Percentiles rank a stretch among this genome's conserved stretches.
Evolutionary conservation across 495 filamentous ascomycete species (phyloP).

Genomic region (Talaromyces ruber): DNA sequence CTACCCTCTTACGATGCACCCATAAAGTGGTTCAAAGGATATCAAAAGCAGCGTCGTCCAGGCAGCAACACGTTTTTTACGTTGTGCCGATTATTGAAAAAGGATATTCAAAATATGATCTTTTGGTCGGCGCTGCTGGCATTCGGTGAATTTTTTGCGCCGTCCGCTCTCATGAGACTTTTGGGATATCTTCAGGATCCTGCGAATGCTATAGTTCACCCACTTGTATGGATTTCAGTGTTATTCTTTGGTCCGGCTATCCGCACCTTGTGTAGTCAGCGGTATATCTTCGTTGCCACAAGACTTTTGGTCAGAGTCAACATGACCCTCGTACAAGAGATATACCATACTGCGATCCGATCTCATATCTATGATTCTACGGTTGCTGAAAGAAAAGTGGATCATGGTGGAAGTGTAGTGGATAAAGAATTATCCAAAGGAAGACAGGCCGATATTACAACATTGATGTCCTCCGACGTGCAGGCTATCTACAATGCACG

Average conservation of each 20-base stretch:
- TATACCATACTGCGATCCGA: conserved; percentile 40
- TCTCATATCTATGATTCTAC: conserved; percentile 23
- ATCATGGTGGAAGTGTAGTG: conserved; percentile 8
- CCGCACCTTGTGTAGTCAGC: conserved; percentile 34
- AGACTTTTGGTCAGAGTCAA: conserved; percentile 37
- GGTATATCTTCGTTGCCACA: conserved; percentile 40
- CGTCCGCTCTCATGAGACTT: conserved; percentile 36
- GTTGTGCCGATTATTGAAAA: conserved; percentile 24
- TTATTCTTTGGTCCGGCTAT: conserved; percentile 33
- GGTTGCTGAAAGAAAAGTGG: conserved; percentile 3
- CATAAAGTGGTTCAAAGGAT: conserved; percentile 25
- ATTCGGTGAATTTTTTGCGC: conserved; percentile 29
- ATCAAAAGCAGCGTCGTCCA: conserved; percentile 26
- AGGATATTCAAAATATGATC: conserved; percentile 29
- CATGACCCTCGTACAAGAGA: conserved; percentile 38
- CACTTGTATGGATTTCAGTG: conserved; percentile 35
- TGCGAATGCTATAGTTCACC: conserved; percentile 22
- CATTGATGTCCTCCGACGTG: conserved; percentile 42
- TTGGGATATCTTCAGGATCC: conserved; percentile 24
- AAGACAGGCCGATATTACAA: conserved; percentile 38
- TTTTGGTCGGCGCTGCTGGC: conserved; percentile 22
- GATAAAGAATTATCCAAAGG: conserved; percentile 20
- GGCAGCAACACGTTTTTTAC: conserved; percentile 33
- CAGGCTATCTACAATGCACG: conserved; percentile 33
- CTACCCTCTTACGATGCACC: conserved; percentile 44